Percentiles rank a stretch among this genome's conserved stretches.
Evolutionary conservation across 805 yeast genomes (phyloP).

Genomic region (Metschnikowia gelsemii): DNA sequence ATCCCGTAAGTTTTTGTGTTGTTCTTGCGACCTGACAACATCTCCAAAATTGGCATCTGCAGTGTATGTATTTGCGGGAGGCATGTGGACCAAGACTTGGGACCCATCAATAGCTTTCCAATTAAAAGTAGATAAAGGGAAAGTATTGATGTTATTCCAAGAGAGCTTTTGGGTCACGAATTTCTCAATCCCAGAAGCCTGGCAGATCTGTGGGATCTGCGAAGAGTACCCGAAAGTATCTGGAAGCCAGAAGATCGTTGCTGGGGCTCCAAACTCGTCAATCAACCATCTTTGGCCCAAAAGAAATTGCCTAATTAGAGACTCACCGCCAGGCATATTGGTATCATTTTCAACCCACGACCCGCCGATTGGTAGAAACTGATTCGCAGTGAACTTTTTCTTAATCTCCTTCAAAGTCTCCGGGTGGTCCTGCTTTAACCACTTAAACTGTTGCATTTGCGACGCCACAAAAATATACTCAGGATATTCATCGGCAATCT

Average conservation of each 20-base stretch:
- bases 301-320: conserved; percentile 81
- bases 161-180: conserved; percentile 91
- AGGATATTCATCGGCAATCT: conserved; percentile 81
- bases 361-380: conserved; percentile 91
- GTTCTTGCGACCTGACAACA: conserved; percentile 72
- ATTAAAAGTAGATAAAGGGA: conserved; percentile 88
- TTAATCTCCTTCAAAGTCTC: conserved; percentile 64
- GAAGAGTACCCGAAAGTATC: conserved; percentile 97
- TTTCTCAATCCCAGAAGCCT: conserved; percentile 77
- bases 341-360: conserved; percentile 98
- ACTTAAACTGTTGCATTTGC: conserved; percentile 92
- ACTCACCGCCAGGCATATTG: conserved; percentile 92
- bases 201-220: conserved; percentile 91
- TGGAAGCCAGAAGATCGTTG: conserved; percentile 89
- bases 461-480: conserved; percentile 94
- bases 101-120: conserved; percentile 96
- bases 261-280: conserved; percentile 72
- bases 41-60: conserved; percentile 93
- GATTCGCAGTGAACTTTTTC: conserved; percentile 64
- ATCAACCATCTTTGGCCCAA: conserved; percentile 86
- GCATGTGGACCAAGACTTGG: conserved; percentile 95
- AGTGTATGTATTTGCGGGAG: conserved; percentile 94
- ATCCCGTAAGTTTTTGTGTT: conserved; percentile 80
- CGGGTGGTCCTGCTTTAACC: conserved; percentile 89
- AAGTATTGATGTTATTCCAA: conserved; percentile 92